Percentiles rank a stretch among this genome's conserved stretches.
Evolutionary conservation across 2,329 filamentous ascomycete genomes (phyloP).

Genomic region (Fusarium torulosum): DNA sequence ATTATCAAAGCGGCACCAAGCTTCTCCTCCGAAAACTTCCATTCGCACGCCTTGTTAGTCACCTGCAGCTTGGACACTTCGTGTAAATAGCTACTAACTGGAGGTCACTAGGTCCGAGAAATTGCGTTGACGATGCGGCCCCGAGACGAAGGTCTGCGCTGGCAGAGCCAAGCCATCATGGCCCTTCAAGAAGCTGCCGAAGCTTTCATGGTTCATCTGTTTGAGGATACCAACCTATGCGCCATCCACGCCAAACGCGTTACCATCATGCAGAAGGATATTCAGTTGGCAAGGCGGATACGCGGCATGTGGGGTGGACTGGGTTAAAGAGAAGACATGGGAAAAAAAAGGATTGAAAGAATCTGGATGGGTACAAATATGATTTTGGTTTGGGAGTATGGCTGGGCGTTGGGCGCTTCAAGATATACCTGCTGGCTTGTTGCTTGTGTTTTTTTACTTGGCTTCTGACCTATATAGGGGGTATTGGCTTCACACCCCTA

Average conservation of each 20-base stretch:
- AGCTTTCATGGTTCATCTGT: slow-evolving; percentile 95
- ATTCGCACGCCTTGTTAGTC: slow-evolving; percentile 78
- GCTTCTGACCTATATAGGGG: slow-evolving; percentile 7
- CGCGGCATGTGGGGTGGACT: slow-evolving; percentile 80
- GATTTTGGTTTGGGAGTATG: slow-evolving; percentile 28
- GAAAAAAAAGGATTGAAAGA: neutral
- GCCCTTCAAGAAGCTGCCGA: slow-evolving; percentile 96
- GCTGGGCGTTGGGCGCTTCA: slow-evolving; percentile 40
- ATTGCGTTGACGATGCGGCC: slow-evolving; percentile 76
- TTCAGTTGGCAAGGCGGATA: slow-evolving; percentile 88
- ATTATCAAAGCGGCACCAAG: slow-evolving; percentile 90
- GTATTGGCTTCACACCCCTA: slow-evolving; percentile 4
- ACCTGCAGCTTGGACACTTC: neutral
- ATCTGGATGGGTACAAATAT: slow-evolving; percentile 15
- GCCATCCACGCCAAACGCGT: slow-evolving; percentile 97
- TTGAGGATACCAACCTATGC: slow-evolving; percentile 86
- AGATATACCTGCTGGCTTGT: slow-evolving; percentile 44
- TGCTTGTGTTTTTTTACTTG: slow-evolving; percentile 31
- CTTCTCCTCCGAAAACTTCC: slow-evolving; percentile 85
- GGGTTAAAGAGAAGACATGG: slow-evolving; percentile 57
- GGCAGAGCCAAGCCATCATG: slow-evolving; percentile 95
- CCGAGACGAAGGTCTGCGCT: slow-evolving; percentile 79
- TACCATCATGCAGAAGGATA: slow-evolving; percentile 98
- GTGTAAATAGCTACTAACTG: slow-evolving; percentile 37
- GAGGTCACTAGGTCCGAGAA: slow-evolving; percentile 64